Base-by-base conservation (phyloP, 179 eudicot species). In the Heliamphora pulchella region DNA sequence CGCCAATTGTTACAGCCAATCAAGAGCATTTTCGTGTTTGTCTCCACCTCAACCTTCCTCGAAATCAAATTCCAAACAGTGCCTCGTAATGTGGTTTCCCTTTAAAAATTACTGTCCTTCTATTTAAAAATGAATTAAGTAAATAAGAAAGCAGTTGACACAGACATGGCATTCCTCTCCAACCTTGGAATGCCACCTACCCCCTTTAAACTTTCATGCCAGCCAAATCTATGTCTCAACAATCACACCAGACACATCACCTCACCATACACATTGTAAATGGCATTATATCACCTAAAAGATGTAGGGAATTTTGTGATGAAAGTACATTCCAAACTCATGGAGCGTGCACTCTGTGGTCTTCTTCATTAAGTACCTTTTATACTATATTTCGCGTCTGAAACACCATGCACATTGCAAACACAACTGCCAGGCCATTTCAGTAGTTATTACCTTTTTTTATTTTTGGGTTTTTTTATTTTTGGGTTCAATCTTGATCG, bases 161-260 rank as follows among this genome's bases (percentile, higher is more conserved):
- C 46, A 22, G 8, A 39, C 46, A 73, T 53, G 76, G 61, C 14
- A 50, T 48, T 50, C 75, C 55, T 50, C 55, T n/a, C 22, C 43
- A 22, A 3, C 43, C 69, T 39, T 18, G 31, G 14, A 3, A 65
- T 53, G 62, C 5, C 59, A 22, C 31, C 31, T 18, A 13, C 76
- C 2, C 76, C 76, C 58, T 73, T 54, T 10, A 74, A 74, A 74
- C 31, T 55, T 57, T 43, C 41, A 5, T 47, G n/a, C 57, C 55
- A n/a, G 44, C 59, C 76, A 14, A 20, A 41, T 57, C 77, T 31
- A 55, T 57, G 50, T 15, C 39, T 74, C 77, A 55, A 20, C 13
- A 58, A 39, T 50, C 47, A 74, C 61, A 53, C 76, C 39, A 39
- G 44, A 50, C n/a, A 50, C 59, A 31, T 51, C 76, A 51, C 44